A percentile compares a stretch with the other conserved stretches of the same genome.
phyloP scores from a whole-genome alignment of 2,329 filamentous ascomycete species.

The Penicillium sp. region DNA sequence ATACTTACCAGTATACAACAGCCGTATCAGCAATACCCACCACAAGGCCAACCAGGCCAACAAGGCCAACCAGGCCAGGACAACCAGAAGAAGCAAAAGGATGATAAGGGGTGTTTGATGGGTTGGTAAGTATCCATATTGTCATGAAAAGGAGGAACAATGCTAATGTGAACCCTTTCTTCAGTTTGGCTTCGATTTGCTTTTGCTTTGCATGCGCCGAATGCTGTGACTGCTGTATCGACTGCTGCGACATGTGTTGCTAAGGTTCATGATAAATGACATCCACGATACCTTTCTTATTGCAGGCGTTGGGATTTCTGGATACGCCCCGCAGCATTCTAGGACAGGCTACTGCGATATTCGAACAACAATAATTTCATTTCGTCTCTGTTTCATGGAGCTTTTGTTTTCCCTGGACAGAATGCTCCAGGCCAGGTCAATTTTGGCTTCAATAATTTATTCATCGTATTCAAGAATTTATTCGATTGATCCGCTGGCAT shows the following conservation, averaged over 20 bases:
- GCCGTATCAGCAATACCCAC: too few relatives aligned
- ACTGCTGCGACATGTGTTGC: constrained; percentile 48
- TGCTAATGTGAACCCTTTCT: constrained; percentile 9
- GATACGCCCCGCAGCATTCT: constrained; percentile 3
- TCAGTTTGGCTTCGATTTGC: constrained; percentile 56
- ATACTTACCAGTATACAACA: too few relatives aligned
- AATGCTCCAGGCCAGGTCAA: not conserved
- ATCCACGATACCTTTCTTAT: constrained; percentile 23
- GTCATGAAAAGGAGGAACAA: not conserved
- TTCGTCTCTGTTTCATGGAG: not conserved
- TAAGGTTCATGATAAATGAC: constrained; percentile 26
- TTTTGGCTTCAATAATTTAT: not conserved
- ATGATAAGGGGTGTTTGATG: constrained; percentile 44
- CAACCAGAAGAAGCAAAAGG: not conserved
- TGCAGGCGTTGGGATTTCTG: constrained; percentile 20
- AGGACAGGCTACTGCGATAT: constrained; percentile 6
- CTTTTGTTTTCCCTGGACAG: not conserved
- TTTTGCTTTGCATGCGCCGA: constrained; percentile 66
- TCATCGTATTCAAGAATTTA: not conserved
- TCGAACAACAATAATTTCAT: constrained; percentile 3
- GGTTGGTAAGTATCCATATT: constrained; percentile 45
- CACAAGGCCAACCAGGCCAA: too few relatives aligned
- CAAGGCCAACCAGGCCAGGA: too few relatives aligned
- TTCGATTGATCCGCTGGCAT: not conserved
- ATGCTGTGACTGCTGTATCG: constrained; percentile 62